A percentile compares a stretch with the other conserved stretches of the same genome.
Conservation (phyloP, 257 asterid species). For the Voacanga thouarsii region DNA sequence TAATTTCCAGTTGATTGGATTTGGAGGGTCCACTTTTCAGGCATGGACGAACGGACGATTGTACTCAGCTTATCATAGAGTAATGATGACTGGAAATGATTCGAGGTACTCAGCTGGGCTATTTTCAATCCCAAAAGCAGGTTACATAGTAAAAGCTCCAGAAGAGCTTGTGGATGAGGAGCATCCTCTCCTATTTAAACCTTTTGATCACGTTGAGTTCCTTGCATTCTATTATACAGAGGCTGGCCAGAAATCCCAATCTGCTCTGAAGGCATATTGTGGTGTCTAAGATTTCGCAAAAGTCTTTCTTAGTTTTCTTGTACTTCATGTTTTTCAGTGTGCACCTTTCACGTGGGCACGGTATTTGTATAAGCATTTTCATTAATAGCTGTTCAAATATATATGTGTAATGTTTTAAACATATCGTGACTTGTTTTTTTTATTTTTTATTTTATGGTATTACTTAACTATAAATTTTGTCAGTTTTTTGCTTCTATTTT, state of each 20-base stretch:
- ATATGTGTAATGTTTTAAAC: too few relatives aligned
- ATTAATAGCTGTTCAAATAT: too few relatives aligned
- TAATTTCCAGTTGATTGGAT: too few relatives aligned
- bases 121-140: conserved; percentile 39
- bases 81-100: conserved; percentile 41
- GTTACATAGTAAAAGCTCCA: conserved; percentile 40
- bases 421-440: too few relatives aligned
- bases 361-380: too few relatives aligned
- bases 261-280: background rate
- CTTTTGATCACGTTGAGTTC: background rate
- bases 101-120: conserved; percentile 42
- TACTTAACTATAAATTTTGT: too few relatives aligned
- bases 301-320: too few relatives aligned
- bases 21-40: conserved; percentile 9
- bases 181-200: conserved; percentile 3
- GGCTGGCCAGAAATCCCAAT: background rate
- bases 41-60: conserved; percentile 60
- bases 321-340: too few relatives aligned
- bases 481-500: too few relatives aligned
- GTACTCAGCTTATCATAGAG: conserved; percentile 42
- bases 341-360: too few relatives aligned
- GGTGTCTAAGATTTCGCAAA: background rate
- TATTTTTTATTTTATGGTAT: too few relatives aligned
- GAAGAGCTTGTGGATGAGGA: conserved; percentile 46
- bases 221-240: background rate